These are phyloP conservation scores for Chaetomium olivaceum DNA, from an alignment of 2,329 filamentous ascomycete species.

Conservation along the genomic window DNA sequence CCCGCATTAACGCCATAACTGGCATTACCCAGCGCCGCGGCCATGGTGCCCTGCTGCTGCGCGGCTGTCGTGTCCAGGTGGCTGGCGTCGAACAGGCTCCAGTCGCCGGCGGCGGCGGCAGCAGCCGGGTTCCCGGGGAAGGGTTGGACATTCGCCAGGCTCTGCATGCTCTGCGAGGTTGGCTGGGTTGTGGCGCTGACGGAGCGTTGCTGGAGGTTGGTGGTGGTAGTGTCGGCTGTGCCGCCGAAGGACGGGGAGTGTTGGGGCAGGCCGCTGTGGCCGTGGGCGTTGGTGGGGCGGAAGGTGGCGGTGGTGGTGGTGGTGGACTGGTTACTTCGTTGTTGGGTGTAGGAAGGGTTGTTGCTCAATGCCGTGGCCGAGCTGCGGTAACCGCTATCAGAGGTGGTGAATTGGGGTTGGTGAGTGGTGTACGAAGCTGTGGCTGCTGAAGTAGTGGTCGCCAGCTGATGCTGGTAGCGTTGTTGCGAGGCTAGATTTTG, in stretches of 20 bases:
- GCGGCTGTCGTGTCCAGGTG: conserved; percentile 34
- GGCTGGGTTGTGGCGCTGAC: conserved; percentile 25
- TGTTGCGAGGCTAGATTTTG: conserved; percentile 33
- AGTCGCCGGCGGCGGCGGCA: conserved; percentile 23
- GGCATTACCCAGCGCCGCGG: conserved; percentile 31
- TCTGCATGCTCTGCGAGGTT: conserved; percentile 28
- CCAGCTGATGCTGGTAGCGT: conserved; percentile 34
- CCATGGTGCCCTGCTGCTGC: conserved; percentile 23
- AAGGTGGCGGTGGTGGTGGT: conserved; percentile 23
- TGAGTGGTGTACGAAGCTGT: conserved; percentile 32
- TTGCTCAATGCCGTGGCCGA: conserved; percentile 26
- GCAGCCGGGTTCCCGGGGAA: conserved; percentile 24
- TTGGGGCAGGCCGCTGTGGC: conserved; percentile 25
- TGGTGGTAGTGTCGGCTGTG: conserved; percentile 13
- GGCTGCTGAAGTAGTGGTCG: conserved; percentile 28
- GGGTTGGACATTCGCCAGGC: conserved; percentile 27
- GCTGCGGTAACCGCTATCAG: conserved; percentile 33
- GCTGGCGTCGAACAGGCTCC: conserved; percentile 35
- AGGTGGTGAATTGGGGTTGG: conserved; percentile 34
- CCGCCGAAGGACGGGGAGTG: conserved; percentile 25
- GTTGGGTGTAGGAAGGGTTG: conserved; percentile 31
- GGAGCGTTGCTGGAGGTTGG: conserved; percentile 31
- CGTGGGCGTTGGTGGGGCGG: conserved; percentile 27
- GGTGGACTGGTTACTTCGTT: conserved; percentile 28
- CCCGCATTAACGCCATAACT: conserved; percentile 34